These are phyloP conservation scores for Endotrypanum monterogeii DNA, from an alignment of 208 protist species.

Conservation along the genomic window DNA sequence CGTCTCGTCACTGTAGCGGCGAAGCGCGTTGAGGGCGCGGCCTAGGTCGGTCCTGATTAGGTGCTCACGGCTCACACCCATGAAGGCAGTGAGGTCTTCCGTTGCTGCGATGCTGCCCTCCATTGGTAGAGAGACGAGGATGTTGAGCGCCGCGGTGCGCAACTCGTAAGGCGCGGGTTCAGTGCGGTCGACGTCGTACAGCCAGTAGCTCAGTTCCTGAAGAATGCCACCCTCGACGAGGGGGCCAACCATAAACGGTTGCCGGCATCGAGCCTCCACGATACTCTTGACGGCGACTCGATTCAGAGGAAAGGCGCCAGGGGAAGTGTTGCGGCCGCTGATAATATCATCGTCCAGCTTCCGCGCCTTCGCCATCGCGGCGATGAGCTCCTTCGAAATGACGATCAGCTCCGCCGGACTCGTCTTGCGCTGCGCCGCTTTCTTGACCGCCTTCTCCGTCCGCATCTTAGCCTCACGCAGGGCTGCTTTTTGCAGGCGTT, in stretches of 20 bases:
- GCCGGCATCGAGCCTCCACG: constrained; percentile 53
- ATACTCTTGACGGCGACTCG: constrained; percentile 47
- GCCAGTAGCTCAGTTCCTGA: constrained; percentile 79
- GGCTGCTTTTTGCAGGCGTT: constrained; percentile 16
- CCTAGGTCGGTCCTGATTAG: constrained; percentile 72
- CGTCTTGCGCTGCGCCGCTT: constrained; percentile 17
- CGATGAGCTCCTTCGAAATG: constrained; percentile 32
- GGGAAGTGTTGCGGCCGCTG: constrained; percentile 14
- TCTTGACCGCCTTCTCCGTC: constrained; percentile 21
- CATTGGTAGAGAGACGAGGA: constrained; percentile 69
- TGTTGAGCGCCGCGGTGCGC: constrained; percentile 72
- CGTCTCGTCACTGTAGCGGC: constrained; percentile 56
- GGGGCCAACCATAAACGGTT: constrained; percentile 38
- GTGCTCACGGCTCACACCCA: constrained; percentile 68
- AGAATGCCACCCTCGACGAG: constrained; percentile 73
- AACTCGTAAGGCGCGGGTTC: constrained; percentile 71
- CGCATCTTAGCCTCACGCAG: constrained; percentile 28
- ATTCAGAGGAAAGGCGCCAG: constrained; percentile 49
- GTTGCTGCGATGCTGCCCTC: constrained; percentile 37
- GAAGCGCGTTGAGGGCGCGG: constrained; percentile 66
- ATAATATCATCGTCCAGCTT: constrained; percentile 32
- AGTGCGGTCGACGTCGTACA: constrained; percentile 60
- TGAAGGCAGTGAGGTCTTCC: constrained; percentile 59
- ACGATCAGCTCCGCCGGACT: constrained; percentile 16
- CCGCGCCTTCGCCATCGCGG: constrained; percentile 32